Evolutionary conservation across 139 green algal species (phyloP).

Genomic region (Tetraselmis chui): DNA sequence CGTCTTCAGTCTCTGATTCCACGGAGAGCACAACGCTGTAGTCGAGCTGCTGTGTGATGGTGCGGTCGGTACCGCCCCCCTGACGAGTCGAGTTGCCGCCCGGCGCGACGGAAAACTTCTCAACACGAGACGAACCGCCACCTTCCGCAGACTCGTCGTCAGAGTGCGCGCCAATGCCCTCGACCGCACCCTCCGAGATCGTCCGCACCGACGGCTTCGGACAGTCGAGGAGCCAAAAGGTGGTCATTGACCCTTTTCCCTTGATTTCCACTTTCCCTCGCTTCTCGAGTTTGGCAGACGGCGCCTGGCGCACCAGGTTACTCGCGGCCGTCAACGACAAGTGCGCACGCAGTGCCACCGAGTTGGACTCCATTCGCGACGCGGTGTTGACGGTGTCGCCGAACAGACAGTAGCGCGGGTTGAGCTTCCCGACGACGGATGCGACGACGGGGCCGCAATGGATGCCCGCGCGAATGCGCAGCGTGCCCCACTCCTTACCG

Average conservation of each 20-base stretch:
- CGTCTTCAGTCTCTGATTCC: too few relatives aligned
- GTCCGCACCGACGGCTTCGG: background rate
- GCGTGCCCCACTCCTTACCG: background rate
- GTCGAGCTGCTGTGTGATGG: too few relatives aligned
- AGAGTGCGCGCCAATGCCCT: too few relatives aligned
- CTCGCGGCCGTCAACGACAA: background rate
- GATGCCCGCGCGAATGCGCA: constrained; percentile 1
- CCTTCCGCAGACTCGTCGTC: too few relatives aligned
- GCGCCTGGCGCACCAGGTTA: background rate
- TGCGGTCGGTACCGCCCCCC: too few relatives aligned
- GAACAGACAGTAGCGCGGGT: constrained; percentile 9
- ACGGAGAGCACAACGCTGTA: too few relatives aligned
- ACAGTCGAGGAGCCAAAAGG: background rate
- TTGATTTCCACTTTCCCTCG: constrained; percentile 14
- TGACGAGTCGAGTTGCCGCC: too few relatives aligned
- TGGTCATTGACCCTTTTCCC: constrained; percentile 13
- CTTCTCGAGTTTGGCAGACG: background rate
- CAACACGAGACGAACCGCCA: too few relatives aligned
- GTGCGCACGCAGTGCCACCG: background rate
- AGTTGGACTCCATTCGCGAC: background rate
- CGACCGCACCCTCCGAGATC: too few relatives aligned
- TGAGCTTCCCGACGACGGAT: background rate
- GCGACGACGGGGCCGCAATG: constrained; percentile 1
- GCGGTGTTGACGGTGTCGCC: constrained; percentile 15
- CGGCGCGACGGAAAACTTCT: too few relatives aligned